Evolutionary conservation across 352 stramenopile species (phyloP).

Genomic region (Phytophthora ramorum): DNA sequence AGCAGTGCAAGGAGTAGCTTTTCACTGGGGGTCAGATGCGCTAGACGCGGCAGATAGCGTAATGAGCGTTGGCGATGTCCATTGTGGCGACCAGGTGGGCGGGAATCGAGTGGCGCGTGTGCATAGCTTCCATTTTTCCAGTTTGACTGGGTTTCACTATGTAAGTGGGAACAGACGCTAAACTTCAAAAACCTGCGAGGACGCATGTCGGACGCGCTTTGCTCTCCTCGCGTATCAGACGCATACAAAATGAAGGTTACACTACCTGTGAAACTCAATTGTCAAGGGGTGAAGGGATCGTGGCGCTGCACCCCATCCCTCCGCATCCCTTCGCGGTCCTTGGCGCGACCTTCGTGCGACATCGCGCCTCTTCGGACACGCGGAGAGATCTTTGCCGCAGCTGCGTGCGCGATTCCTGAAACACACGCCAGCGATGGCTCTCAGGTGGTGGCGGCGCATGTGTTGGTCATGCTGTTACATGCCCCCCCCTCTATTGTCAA

Average conservation of each 20-base stretch:
- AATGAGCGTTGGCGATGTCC: conserved; percentile 18
- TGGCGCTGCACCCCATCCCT: conserved; percentile 20
- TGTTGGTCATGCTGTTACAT: no score
- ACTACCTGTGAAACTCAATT: conserved; percentile 18
- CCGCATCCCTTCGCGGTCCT: conserved; percentile 42
- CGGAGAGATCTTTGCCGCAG: conserved; percentile 41
- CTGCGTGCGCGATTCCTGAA: conserved; percentile 10
- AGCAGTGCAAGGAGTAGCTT: background rate
- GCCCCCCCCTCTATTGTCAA: no score
- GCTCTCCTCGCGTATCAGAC: conserved; percentile 14
- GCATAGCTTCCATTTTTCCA: conserved; percentile 40
- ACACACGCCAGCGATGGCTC: background rate
- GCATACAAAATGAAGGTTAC: conserved; percentile 14
- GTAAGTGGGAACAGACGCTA: conserved; percentile 22
- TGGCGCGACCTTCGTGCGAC: conserved; percentile 34
- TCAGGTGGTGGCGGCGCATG: no score
- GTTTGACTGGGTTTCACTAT: conserved; percentile 34
- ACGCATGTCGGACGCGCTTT: background rate
- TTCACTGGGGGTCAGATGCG: background rate
- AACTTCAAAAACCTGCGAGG: conserved; percentile 43
- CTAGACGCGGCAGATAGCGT: conserved; percentile 31
- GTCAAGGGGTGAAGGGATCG: conserved; percentile 25
- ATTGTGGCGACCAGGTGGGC: conserved; percentile 31
- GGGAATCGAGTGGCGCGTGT: conserved; percentile 26
- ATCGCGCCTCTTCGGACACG: conserved; percentile 27